Evolutionary conservation across 1,284 basidiomycete species (phyloP), one percentile per base, ranked within the genome.

Genomic region (Apiotrichum akiyoshidainum): DNA sequence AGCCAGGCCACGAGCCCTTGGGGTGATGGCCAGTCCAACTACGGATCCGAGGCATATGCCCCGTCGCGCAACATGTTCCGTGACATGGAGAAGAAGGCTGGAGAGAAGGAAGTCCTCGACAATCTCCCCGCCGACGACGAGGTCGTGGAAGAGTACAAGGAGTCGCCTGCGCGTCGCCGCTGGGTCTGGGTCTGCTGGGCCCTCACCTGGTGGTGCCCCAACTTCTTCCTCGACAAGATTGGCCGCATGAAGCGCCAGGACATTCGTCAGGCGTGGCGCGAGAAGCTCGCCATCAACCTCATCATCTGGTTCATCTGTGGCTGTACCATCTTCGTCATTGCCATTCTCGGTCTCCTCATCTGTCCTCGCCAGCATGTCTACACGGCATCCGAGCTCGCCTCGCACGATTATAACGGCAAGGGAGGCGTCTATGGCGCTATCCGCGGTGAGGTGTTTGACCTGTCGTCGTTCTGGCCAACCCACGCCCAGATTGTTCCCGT

Each of bases 11-110:
- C 64, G 26, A 87, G 85, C 60, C 83, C 87, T 55, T 83, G 85
- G 44, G 90, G 90, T 57, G 91, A 92, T 50, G 83, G 86, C 0
- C 81, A 82, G 51, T 92, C 89, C 0, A 87, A 89, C 66, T 85
- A 89, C 46, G 90, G 89, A 8, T 90, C 89, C 2, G 92, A 93
- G 69, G 88, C 87, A 0, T 98, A 97, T 69, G 92, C 92, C 0
- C 93, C 92, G 0, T 93, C 90, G 0, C 82, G 91, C 21, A 95
- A 96, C 69, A 95, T 97, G 91, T 97, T 97, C 82, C 86, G 87
- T 61, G 86, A 85, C 61, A 81, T 86, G 9, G 87, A 89, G 66
- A 87, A 86, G 71, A 86, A 83, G n/a, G 49, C 52, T 11, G 76
- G 77, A 45, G 87, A 91, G 64, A 92, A 92, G 77, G 90, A 91